A percentile compares a stretch with the other conserved stretches of the same genome.
Evolutionary conservation across 768 basidiomycete species (phyloP).

Genomic region (Trametes elegans): DNA sequence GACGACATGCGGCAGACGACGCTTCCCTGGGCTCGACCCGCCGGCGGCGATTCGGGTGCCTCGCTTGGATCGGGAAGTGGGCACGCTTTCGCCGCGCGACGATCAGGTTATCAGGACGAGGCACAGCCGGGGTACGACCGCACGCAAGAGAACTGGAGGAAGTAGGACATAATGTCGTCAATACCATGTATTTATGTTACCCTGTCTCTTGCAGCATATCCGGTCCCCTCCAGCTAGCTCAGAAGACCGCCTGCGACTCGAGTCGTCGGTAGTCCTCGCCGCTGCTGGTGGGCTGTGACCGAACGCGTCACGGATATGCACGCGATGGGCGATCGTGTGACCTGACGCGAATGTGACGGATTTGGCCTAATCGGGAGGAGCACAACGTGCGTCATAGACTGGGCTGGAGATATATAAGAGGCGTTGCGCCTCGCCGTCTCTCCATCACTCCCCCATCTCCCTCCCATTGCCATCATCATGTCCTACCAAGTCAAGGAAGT

Average conservation of each 20-base stretch:
- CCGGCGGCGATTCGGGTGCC: not conserved
- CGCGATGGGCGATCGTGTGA: slow-evolving; percentile 12
- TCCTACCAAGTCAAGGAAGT: slow-evolving; percentile 59
- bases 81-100: slow-evolving; percentile 3
- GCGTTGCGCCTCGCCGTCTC: not conserved
- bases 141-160: slow-evolving; percentile 8
- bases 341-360: slow-evolving; percentile 21
- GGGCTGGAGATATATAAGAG: slow-evolving; percentile 14
- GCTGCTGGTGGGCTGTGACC: not conserved
- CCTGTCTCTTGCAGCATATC: no score
- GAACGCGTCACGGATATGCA: not conserved
- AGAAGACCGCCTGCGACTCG: not conserved
- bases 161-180: not conserved
- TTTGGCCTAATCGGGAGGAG: slow-evolving; percentile 4
- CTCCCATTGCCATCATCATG: slow-evolving; percentile 32
- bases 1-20: not conserved
- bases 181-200: not conserved
- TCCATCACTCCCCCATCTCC: slow-evolving; percentile 6
- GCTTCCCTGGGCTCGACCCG: slow-evolving; percentile 5
- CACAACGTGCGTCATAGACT: slow-evolving; percentile 20
- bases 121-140: not conserved
- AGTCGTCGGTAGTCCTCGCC: not conserved
- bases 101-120: slow-evolving; percentile 2
- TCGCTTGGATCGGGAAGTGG: not conserved
- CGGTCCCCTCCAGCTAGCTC: no score